phyloP scores from a whole-genome alignment of 345 rosid species.

The Boechera divaricarpa region DNA sequence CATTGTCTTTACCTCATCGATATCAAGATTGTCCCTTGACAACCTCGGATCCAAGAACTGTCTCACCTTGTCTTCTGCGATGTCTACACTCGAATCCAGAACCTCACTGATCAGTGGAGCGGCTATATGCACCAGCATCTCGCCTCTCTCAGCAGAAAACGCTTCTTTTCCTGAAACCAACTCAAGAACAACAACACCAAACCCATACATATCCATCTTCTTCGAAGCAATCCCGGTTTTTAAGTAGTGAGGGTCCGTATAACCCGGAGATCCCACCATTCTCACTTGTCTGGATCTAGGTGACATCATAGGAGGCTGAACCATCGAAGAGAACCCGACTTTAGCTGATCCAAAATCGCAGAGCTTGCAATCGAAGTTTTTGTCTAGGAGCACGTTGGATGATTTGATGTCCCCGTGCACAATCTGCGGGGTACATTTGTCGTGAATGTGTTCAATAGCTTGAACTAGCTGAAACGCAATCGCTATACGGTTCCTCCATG shows the following conservation, averaged over 20 bases:
- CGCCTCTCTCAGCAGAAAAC: constrained; percentile 61
- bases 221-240: constrained; percentile 77
- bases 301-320: constrained; percentile 47
- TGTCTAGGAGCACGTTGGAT: constrained; percentile 74
- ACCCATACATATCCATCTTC: constrained; percentile 84
- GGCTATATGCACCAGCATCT: constrained; percentile 52
- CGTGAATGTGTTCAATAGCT: constrained; percentile 80
- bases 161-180: constrained; percentile 74
- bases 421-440: constrained; percentile 65
- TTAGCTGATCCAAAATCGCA: constrained; percentile 92
- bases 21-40: constrained; percentile 48
- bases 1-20: constrained; percentile 63
- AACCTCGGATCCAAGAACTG: constrained; percentile 64
- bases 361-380: constrained; percentile 66
- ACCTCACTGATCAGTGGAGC: constrained; percentile 45
- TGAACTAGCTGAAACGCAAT: constrained; percentile 70
- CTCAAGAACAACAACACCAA: constrained; percentile 78
- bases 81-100: constrained; percentile 12
- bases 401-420: constrained; percentile 88
- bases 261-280: constrained; percentile 86
- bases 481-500: constrained; percentile 64
- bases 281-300: constrained; percentile 52
- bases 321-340: constrained; percentile 78
- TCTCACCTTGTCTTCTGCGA: constrained; percentile 30
- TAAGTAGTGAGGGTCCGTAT: constrained; percentile 81